Conservation (phyloP, 495 filamentous ascomycete species). For the Aspergillus avenaceus region DNA sequence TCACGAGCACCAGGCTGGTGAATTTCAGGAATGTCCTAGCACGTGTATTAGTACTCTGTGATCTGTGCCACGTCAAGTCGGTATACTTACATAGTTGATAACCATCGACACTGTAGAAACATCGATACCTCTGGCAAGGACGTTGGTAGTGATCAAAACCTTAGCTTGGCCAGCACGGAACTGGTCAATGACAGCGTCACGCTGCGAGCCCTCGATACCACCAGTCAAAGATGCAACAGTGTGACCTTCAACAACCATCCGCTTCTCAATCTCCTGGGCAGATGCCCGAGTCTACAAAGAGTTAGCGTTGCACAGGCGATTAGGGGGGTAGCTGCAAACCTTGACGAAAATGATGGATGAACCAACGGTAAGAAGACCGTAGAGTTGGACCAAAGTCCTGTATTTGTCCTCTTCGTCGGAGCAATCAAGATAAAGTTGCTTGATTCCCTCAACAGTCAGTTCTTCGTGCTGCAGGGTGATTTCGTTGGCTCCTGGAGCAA, state of each 20-base stretch:
- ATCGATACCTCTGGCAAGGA: constrained; percentile 94
- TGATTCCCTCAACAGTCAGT: constrained; percentile 94
- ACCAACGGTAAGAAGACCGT: constrained; percentile 90
- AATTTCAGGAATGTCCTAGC: constrained; percentile 54
- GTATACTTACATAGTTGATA: constrained; percentile 75
- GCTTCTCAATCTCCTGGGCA: constrained; percentile 74
- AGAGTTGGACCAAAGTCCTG: constrained; percentile 79
- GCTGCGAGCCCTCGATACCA: constrained; percentile 74
- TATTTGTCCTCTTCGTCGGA: constrained; percentile 78
- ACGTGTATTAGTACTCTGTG: constrained; percentile 4
- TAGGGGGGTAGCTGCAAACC: constrained; percentile 43
- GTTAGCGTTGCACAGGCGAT: constrained; percentile 18
- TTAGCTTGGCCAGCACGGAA: constrained; percentile 86
- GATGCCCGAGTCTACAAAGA: constrained; percentile 65
- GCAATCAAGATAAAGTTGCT: constrained; percentile 95
- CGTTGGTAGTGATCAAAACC: constrained; percentile 98
- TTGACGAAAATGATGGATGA: constrained; percentile 97
- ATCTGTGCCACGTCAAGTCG: not conserved
- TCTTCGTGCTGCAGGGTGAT: constrained; percentile 86
- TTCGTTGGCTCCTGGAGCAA: constrained; percentile 80
- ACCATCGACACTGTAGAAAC: constrained; percentile 96
- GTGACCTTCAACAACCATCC: constrained; percentile 86
- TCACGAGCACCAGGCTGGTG: constrained; percentile 15
- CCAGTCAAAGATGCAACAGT: constrained; percentile 84
- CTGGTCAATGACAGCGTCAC: constrained; percentile 79